phyloP scores from a whole-genome alignment of 2,329 filamentous ascomycete species.

The Colletotrichum sp. region DNA sequence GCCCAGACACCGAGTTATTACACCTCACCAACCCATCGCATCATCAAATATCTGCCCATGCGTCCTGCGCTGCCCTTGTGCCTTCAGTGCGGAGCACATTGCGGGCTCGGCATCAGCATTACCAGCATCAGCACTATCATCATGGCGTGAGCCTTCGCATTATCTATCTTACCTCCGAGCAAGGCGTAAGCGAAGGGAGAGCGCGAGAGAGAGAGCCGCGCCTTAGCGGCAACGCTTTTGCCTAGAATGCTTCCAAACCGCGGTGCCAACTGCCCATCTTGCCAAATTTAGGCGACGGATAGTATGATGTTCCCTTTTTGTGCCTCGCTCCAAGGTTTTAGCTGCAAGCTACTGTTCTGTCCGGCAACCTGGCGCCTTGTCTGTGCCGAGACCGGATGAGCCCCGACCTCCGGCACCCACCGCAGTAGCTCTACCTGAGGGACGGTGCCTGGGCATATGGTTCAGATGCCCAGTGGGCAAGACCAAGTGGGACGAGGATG shows the following conservation, averaged over 20 bases:
- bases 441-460: constrained; percentile 8
- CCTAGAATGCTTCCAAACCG: not conserved
- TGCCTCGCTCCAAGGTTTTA: constrained; percentile 1
- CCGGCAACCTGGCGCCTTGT: constrained; percentile 9
- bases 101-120: not conserved
- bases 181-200: not conserved
- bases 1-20: not conserved
- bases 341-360: constrained; percentile 15
- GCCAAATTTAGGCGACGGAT: not conserved
- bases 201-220: not conserved
- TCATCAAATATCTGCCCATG: not conserved
- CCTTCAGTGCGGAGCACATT: not conserved
- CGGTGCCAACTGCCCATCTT: not conserved
- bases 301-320: not conserved
- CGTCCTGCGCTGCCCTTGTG: not conserved
- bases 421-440: constrained; percentile 1
- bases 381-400: constrained; percentile 19
- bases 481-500: constrained; percentile 1
- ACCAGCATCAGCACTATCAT: not conserved
- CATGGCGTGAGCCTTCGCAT: not conserved
- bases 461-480: constrained; percentile 6
- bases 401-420: constrained; percentile 6
- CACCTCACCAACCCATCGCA: not conserved
- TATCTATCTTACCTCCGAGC: not conserved
- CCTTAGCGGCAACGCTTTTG: not conserved